A percentile compares a stretch with the other conserved stretches of the same genome.
These are phyloP conservation scores for Cyberlindnera japonica DNA, from an alignment of 805 yeast species.

Conservation along the genomic window DNA sequence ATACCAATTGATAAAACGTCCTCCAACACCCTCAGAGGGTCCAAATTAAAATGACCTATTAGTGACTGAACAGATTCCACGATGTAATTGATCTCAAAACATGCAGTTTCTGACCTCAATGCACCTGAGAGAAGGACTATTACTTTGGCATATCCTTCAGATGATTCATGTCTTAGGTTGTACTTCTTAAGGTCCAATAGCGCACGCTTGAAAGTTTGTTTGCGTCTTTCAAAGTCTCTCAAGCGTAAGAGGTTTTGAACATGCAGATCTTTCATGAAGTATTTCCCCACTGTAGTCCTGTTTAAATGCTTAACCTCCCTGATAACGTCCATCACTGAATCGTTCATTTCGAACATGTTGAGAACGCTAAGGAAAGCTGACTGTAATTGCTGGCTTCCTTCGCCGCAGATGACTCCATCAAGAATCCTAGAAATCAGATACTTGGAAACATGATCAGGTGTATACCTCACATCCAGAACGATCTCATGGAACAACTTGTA, in stretches of 20 bases:
- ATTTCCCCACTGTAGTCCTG: no score
- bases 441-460: constrained; percentile 14
- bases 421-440: neutral
- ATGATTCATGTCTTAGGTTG: constrained; percentile 68
- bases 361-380: no score
- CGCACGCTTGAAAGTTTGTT: no score
- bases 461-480: constrained; percentile 19
- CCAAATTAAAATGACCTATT: constrained; percentile 74
- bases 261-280: no score
- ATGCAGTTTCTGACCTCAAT: constrained; percentile 38
- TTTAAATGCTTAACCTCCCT: no score
- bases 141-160: constrained; percentile 73
- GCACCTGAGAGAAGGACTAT: constrained; percentile 45
- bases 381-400: no score
- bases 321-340: constrained; percentile 20
- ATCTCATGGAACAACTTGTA: constrained; percentile 23
- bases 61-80: constrained; percentile 48
- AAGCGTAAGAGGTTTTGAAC: neutral
- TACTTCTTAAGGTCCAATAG: constrained; percentile 45
- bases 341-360: constrained; percentile 26
- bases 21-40: constrained; percentile 67
- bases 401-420: neutral
- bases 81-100: constrained; percentile 40
- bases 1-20: constrained; percentile 52
- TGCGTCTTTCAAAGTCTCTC: constrained; percentile 48